Evolutionary conservation across 2,329 filamentous ascomycete species (phyloP).

Genomic region (Hypomyces perniciosus): DNA sequence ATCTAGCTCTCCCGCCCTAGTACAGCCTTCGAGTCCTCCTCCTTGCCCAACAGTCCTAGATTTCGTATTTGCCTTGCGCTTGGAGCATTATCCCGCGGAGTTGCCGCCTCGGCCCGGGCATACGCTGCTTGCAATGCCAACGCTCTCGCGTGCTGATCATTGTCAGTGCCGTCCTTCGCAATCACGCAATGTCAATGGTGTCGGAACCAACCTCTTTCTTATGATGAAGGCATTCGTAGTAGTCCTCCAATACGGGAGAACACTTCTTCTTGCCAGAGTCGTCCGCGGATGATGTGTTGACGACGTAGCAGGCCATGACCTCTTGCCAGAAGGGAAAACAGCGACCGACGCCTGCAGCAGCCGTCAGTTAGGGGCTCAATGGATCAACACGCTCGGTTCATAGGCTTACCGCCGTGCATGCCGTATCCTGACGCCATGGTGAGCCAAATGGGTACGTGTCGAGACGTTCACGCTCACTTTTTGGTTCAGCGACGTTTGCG

Average conservation of each 20-base stretch:
- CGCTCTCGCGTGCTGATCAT: conserved; percentile 65
- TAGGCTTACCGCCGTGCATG: conserved; percentile 65
- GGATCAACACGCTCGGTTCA: not conserved
- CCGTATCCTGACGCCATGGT: conserved; percentile 78
- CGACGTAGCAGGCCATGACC: conserved; percentile 94
- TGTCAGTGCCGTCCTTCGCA: conserved; percentile 13
- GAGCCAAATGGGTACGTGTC: conserved; percentile 20
- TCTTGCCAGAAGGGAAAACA: conserved; percentile 99
- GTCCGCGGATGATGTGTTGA: conserved; percentile 79
- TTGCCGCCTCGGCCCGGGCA: conserved; percentile 69
- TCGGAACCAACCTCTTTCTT: conserved; percentile 79
- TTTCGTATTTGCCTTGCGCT: conserved; percentile 82
- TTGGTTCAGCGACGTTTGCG: conserved; percentile 4
- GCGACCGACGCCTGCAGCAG: conserved; percentile 53
- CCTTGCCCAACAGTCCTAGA: conserved; percentile 75
- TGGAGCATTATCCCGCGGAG: conserved; percentile 72
- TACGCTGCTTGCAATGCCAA: conserved; percentile 77
- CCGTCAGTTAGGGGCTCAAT: conserved; percentile 17
- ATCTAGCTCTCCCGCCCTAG: conserved; percentile 30
- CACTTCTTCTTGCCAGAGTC: conserved; percentile 83
- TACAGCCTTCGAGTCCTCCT: conserved; percentile 68
- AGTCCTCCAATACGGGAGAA: conserved; percentile 79
- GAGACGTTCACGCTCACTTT: conserved; percentile 16
- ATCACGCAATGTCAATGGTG: not conserved
- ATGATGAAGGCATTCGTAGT: conserved; percentile 98